Base-by-base conservation (phyloP, 805 yeast species). In the Wickerhamomyces kurtzmanii region DNA sequence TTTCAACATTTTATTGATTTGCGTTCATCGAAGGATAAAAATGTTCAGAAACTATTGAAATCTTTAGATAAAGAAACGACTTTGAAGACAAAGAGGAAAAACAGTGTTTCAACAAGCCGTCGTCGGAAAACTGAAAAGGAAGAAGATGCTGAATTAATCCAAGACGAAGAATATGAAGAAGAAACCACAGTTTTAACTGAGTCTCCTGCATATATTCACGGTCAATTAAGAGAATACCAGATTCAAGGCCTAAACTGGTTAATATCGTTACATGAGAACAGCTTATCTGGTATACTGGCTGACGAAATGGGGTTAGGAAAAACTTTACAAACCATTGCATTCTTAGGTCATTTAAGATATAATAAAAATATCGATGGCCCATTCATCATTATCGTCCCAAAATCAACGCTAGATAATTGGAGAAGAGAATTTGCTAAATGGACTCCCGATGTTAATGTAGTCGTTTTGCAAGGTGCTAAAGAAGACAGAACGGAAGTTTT, bases 281-380 rank as follows among this genome's bases (percentile, higher is more conserved):
- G 80, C 42, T 65, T 89, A 24, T 80, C 94, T 8, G 98, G 98
- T 13, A 91, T 89, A 25, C 59, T 89, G 27, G 98, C 98, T 9
- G 98, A 89, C 56, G 98, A 89, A 52, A 89, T 91, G 98, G 98
- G 98, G 3, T 65, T 89, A 22, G 98, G 98, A 31, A 89, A 89
- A 54, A 89, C 98, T 5, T 60, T 91, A 31, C 98, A 89, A 55
- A 89, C 97, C 0, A 85, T 89, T 26, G 73, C 97, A 2, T 91
- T 89, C 43, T 57, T 89, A 27, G 97, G 96, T 0, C 85, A 82
- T 49, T 55, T 91, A 34, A 69, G 96, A 38, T 85, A 84, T 47
- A 62, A 76, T 30, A 75, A 75, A 42, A 69, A 74, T 17, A 69
- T 87, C 11, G 80, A 78, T 36, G 98, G 98, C 0, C 98, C 98